Evolutionary conservation across 345 rosid species (phyloP).

Genomic region (Nephelium lappaceum): DNA sequence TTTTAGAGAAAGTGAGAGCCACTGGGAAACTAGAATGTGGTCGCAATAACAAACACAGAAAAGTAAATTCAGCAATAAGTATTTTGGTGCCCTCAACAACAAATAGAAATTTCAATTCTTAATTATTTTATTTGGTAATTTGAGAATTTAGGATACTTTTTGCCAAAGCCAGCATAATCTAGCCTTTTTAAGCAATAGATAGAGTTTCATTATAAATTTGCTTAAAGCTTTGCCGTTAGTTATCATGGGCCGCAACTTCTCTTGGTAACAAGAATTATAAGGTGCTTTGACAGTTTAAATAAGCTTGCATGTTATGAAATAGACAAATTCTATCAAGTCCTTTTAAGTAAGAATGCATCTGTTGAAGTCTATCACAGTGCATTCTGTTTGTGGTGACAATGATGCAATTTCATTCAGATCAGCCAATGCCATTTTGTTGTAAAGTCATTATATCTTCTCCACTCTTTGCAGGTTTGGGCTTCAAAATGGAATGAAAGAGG

Average conservation of each 20-base stretch:
- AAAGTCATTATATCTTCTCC: not conserved
- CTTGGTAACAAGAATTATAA: not conserved
- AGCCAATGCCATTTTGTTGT: not conserved
- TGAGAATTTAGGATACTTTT: not conserved
- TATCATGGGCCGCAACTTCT: not conserved
- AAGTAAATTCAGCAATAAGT: not conserved
- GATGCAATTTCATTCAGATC: not conserved
- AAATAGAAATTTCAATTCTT: not conserved
- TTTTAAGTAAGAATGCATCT: not conserved
- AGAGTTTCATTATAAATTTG: not conserved
- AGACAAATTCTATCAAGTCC: not conserved
- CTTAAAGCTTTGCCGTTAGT: not conserved
- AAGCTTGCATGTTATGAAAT: not conserved
- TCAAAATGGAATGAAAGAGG: conserved; percentile 57
- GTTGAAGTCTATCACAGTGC: not conserved
- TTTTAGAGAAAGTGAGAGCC: not conserved
- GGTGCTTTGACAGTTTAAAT: conserved; percentile 5
- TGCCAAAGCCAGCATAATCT: not conserved
- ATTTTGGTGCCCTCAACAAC: not conserved
- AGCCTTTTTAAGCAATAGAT: not conserved
- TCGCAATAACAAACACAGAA: not conserved
- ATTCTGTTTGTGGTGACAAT: not conserved
- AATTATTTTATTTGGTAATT: not conserved
- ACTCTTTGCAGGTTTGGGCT: conserved; percentile 45
- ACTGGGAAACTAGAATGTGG: not conserved